Conservation (phyloP, 2,329 filamentous ascomycete genomes). For the Microdochium nivale region DNA sequence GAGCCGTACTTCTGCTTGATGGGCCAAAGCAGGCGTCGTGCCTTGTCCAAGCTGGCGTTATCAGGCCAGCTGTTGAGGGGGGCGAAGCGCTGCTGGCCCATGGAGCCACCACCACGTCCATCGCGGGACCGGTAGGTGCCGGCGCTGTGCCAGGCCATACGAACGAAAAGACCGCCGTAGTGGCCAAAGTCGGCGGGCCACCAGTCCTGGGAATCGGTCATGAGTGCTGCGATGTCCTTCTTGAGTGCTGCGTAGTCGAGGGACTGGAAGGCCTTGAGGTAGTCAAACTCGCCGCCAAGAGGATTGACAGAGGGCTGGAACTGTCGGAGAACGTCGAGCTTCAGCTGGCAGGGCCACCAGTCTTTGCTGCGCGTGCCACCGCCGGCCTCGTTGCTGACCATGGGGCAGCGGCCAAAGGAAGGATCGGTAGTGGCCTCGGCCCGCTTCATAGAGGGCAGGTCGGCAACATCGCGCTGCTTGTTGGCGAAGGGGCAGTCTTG, state of each 20-base stretch:
- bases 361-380: slow-evolving; percentile 60
- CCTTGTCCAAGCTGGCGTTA: slow-evolving; percentile 72
- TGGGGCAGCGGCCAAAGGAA: slow-evolving; percentile 13
- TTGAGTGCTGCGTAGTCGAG: slow-evolving; percentile 64
- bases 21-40: slow-evolving; percentile 68
- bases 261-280: slow-evolving; percentile 62
- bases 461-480: not conserved
- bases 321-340: slow-evolving; percentile 66
- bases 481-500: not conserved
- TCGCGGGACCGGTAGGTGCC: slow-evolving; percentile 71
- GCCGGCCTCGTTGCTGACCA: slow-evolving; percentile 36
- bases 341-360: slow-evolving; percentile 67
- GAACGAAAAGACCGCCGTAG: slow-evolving; percentile 73
- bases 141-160: slow-evolving; percentile 74
- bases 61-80: slow-evolving; percentile 79
- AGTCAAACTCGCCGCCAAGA: slow-evolving; percentile 58
- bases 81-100: slow-evolving; percentile 71
- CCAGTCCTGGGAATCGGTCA: slow-evolving; percentile 74
- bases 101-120: slow-evolving; percentile 65
- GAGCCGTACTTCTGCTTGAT: slow-evolving; percentile 80
- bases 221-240: slow-evolving; percentile 61
- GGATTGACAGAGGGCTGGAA: slow-evolving; percentile 57
- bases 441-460: not conserved
- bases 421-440: not conserved
- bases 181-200: slow-evolving; percentile 79